Evolutionary conservation across 2,329 filamentous ascomycete species (phyloP), one percentile per base, ranked within the genome.

Genomic region (Cladosporium sp.): DNA sequence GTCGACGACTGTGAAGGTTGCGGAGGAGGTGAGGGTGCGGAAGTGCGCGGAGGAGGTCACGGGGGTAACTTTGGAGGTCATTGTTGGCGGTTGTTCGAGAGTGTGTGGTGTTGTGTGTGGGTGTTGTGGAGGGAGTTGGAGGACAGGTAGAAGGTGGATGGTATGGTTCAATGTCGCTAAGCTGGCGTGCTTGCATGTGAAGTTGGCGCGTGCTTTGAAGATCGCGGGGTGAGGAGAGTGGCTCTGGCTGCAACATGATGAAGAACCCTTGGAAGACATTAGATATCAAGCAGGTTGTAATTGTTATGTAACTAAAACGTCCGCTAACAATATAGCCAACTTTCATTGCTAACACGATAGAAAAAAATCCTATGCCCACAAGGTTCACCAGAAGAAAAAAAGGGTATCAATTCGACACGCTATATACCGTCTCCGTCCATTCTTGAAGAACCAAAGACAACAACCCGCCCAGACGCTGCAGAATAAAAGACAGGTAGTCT

Each of bases 1-100:
- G 67, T 76, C 74, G 63, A 76, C 72, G 63, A 76, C 67, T 23
- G 72, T 71, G 68, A 75, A 76, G 43, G 72, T 74, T n/a, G 71
- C 71, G 34, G 72, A 74, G 48, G 71, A 66, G 30, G 72, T 70
- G 62, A 73, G 71, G 53, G 68, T 67, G 58, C 70, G 70, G 72
- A 76, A 74, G 66, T 76, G 75, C 21, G 64, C 51, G n/a, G 68
- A 64, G 26, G 73, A 75, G 56, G 69, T 76, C 28, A 76, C 69
- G 49, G 64, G 53, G 66, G 71, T 70, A 16, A 74, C 72, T 68
- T 72, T 74, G 63, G 71, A 72, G 18, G 66, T 54, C 70, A 72
- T 73, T 2, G 36, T 67, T 51, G 43, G 14, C n/a, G 26, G 18
- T 6, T 14, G 11, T 18, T 13, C 28, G 28, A 3, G 54, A 32